phyloP scores from a whole-genome alignment of 345 rosid species.

The Draba incana region DNA sequence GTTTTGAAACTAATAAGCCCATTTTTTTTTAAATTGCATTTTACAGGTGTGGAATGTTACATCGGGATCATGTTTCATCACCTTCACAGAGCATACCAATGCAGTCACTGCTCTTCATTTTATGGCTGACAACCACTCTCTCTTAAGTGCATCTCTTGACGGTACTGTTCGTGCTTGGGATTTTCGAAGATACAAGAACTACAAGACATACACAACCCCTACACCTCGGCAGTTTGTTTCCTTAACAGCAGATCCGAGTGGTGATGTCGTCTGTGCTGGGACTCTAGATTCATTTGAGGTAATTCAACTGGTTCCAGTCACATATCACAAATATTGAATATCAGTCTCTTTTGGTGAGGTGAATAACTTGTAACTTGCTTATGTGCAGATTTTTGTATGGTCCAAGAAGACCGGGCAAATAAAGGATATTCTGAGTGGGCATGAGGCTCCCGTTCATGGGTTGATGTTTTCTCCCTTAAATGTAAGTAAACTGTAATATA shows the following conservation, averaged over 20 bases:
- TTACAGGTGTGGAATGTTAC: constrained; percentile 89
- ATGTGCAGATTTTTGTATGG: constrained; percentile 88
- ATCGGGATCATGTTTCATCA: constrained; percentile 95
- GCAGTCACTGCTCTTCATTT: constrained; percentile 96
- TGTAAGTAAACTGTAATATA: constrained; percentile 54
- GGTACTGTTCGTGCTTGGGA: constrained; percentile 99
- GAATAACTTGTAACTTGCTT: constrained; percentile 20
- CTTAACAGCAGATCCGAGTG: constrained; percentile 89
- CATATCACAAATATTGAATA: neutral
- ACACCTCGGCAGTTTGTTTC: constrained; percentile 94
- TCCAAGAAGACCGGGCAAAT: constrained; percentile 98
- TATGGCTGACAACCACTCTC: constrained; percentile 87
- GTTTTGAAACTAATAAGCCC: neutral
- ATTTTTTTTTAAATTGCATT: constrained; percentile 3
- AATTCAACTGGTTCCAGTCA: constrained; percentile 2
- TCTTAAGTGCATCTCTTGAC: constrained; percentile 90
- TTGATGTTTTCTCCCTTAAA: constrained; percentile 82
- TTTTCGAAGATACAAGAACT: constrained; percentile 86
- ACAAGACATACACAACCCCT: constrained; percentile 93
- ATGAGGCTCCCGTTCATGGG: constrained; percentile 99
- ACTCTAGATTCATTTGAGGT: constrained; percentile 98
- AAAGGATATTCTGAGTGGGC: constrained; percentile 90
- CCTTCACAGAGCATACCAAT: constrained; percentile 93
- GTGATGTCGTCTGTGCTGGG: constrained; percentile 97
- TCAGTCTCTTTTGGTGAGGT: constrained; percentile 12